Evolutionary conservation across 371 early-diverging fungal species (phyloP), one percentile per base, ranked within the genome.

Genomic region (Nosema bombycis): DNA sequence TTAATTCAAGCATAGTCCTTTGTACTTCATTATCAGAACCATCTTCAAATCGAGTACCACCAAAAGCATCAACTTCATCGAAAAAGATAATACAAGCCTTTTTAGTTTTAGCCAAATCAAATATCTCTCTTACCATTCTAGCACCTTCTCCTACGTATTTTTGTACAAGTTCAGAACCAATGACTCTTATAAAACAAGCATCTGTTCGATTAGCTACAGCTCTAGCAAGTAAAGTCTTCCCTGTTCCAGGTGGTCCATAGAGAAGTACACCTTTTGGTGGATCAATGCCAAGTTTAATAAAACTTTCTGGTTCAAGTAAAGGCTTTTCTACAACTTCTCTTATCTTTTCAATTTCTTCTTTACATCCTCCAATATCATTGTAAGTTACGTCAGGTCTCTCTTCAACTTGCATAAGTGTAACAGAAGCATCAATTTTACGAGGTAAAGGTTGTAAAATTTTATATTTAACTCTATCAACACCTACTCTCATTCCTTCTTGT

Each of bases 391-490:
- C 96, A 1, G 98, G 98, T 85, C 96, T 96, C 85, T 98, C 98
- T 86, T 99, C 99, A 77, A 98, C 96, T 88, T 96, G 96, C 98
- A 99, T 98, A 89, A 99, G 93, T 21, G 98, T 96, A 24, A 99
- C 98, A 23, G 95, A 91, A 36, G 98, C 93, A 87, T 99, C 99
- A 79, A 99, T 96, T 87, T 94, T 95, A 84, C 96, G 94, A 63
- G 98, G 98, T 37, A 99, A 88, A n/a, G 98, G 96, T 78, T 96
- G 91, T 82, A 95, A 94, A 73, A 99, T 94, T 86, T 95, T 94
- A 85, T 98, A 98, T 83, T 99, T 99, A 82, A 90, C 91, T 77
- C 98, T 92, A 87, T 98, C 98, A 34, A 97, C 97, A 76, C 95
- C 98, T 61, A 98, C 96, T 73, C 98, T 91, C 92, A 96, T 98